Percentiles rank a stretch among this genome's conserved stretches.
phyloP scores from a whole-genome alignment of 352 stramenopile species.

The Pythium dissotocum region DNA sequence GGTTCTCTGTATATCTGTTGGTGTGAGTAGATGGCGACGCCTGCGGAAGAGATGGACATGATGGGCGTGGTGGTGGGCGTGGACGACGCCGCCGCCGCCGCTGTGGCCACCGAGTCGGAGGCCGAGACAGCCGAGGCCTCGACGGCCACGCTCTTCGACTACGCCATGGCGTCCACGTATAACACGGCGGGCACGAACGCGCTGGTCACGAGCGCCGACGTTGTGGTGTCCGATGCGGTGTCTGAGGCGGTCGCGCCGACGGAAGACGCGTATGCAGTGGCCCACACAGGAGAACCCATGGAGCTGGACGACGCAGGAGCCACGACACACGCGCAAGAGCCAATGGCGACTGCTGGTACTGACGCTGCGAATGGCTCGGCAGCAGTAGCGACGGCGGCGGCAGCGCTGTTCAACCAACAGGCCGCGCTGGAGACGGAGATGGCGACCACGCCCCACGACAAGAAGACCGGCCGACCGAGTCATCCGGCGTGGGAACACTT shows the following conservation, averaged over 20 bases:
- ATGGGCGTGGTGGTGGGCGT: conserved; percentile 18
- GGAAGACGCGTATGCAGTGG: neutral
- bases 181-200: conserved; percentile 10
- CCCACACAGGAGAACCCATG: neutral
- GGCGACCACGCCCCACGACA: conserved; percentile 33
- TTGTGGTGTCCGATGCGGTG: neutral
- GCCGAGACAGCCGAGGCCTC: neutral
- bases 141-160: conserved; percentile 27
- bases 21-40: conserved; percentile 14
- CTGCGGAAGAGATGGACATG: conserved; percentile 24
- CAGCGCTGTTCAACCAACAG: conserved; percentile 19
- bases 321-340: neutral
- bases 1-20: neutral
- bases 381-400: neutral
- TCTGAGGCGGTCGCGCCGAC: neutral
- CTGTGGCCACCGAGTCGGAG: neutral
- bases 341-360: neutral
- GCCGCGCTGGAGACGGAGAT: conserved; percentile 14
- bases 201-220: conserved; percentile 3
- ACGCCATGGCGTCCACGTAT: conserved; percentile 27
- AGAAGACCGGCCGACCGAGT: conserved; percentile 68
- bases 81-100: neutral
- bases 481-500: conserved; percentile 84
- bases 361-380: neutral
- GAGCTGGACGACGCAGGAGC: neutral